Percentiles rank a stretch among this genome's conserved stretches.
phyloP scores from a whole-genome alignment of 176 grass and related monocot genomes.

The Eragrostis curvula region DNA sequence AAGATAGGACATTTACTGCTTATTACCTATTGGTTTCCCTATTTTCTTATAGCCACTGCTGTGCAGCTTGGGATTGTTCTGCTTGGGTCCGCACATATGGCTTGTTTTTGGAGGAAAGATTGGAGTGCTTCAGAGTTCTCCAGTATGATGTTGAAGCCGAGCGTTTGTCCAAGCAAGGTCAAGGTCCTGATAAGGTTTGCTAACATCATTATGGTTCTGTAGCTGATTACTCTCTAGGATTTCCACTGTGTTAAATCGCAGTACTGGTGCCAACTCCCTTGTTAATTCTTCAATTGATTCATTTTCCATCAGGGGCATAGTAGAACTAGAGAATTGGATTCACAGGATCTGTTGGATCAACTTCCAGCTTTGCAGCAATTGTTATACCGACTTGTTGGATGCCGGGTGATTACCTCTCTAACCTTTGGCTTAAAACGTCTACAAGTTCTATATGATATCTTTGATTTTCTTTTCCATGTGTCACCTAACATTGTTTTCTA shows the following conservation, averaged over 20 bases:
- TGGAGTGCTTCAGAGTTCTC: slow-evolving; percentile 93
- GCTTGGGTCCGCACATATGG: slow-evolving; percentile 97
- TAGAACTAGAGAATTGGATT: slow-evolving; percentile 86
- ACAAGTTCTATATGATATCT: not conserved
- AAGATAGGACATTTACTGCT: slow-evolving; percentile 15
- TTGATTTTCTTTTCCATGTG: not conserved
- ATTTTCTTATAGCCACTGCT: slow-evolving; percentile 21
- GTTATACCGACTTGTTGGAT: slow-evolving; percentile 93
- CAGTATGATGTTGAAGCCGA: slow-evolving; percentile 99
- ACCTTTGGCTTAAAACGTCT: not conserved
- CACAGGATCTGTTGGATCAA: slow-evolving; percentile 88
- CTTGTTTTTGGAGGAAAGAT: slow-evolving; percentile 92
- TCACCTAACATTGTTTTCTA: slow-evolving; percentile 34
- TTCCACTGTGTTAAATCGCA: not conserved
- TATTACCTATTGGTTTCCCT: slow-evolving; percentile 19
- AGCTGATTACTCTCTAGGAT: slow-evolving; percentile 28
- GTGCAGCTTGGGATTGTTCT: slow-evolving; percentile 97
- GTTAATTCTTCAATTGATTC: slow-evolving; percentile 22
- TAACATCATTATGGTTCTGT: slow-evolving; percentile 20
- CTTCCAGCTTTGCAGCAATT: slow-evolving; percentile 97
- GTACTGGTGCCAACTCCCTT: not conserved
- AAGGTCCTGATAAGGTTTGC: slow-evolving; percentile 92
- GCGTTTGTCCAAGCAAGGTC: slow-evolving; percentile 79
- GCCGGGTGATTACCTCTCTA: slow-evolving; percentile 63
- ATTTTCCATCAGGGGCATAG: slow-evolving; percentile 74